Evolutionary conservation across 495 filamentous ascomycete species (phyloP).

Genomic region (Chaetomium fimeti): DNA sequence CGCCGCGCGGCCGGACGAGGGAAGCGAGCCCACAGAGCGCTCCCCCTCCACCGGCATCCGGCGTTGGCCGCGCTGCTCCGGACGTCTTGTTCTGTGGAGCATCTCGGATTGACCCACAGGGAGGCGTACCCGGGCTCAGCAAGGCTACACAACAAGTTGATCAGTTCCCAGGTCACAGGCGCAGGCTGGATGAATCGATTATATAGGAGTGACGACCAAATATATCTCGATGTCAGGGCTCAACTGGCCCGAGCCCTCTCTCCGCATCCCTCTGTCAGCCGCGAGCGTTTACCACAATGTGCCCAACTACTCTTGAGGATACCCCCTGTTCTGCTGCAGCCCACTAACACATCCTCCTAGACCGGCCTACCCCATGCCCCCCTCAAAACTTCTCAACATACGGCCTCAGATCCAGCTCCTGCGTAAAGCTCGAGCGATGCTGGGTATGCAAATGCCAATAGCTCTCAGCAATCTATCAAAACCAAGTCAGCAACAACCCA

Average conservation of each 20-base stretch:
- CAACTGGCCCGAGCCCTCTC: background rate
- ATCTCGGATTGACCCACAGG: slow-evolving; percentile 10
- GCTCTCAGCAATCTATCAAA: slow-evolving; percentile 71
- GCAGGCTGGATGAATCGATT: slow-evolving; percentile 4
- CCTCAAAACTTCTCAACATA: slow-evolving; percentile 70
- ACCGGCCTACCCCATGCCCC: background rate
- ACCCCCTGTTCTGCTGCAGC: background rate
- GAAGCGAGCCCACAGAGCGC: slow-evolving; percentile 26
- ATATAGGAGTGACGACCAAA: slow-evolving; percentile 17
- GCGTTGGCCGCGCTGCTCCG: slow-evolving; percentile 14
- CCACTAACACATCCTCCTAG: background rate
- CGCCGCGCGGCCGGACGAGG: slow-evolving; percentile 24
- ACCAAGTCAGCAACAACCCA: background rate
- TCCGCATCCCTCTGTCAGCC: background rate
- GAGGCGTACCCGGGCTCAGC: background rate
- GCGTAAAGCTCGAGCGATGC: slow-evolving; percentile 74
- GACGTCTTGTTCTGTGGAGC: background rate
- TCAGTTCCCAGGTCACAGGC: background rate
- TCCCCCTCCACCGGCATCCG: slow-evolving; percentile 26
- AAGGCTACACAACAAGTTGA: slow-evolving; percentile 7
- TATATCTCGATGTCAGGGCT: slow-evolving; percentile 18
- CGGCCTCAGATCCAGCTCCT: slow-evolving; percentile 80
- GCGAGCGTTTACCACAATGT: background rate
- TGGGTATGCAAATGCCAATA: slow-evolving; percentile 92
- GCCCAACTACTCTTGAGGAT: too few relatives aligned